Evolutionary conservation across 768 basidiomycete species (phyloP).

Genomic region (Tricholoma sp.): DNA sequence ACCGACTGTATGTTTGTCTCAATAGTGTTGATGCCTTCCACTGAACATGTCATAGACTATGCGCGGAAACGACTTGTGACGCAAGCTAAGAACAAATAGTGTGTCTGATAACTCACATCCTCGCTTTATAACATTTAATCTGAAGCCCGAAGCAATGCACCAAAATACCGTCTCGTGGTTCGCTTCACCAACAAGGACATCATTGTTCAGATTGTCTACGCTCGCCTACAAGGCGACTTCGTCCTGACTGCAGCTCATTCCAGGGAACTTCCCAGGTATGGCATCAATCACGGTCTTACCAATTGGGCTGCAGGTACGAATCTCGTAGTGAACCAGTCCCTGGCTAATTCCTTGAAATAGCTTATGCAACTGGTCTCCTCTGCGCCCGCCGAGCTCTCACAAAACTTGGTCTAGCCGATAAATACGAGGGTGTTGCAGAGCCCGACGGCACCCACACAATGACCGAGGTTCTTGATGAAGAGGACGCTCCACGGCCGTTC

Average conservation of each 20-base stretch:
- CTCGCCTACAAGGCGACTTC: conserved; percentile 96
- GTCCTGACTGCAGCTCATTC: conserved; percentile 86
- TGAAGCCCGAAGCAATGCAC: conserved; percentile 58
- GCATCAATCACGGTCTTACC: conserved; percentile 96
- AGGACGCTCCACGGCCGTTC: conserved; percentile 97
- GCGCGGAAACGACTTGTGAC: conserved; percentile 95
- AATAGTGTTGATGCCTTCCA: conserved; percentile 5
- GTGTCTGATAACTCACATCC: conserved; percentile 18
- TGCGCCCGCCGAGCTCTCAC: conserved; percentile 90
- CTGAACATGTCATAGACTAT: conserved; percentile 60
- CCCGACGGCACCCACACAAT: conserved; percentile 81
- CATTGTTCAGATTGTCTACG: conserved; percentile 93
- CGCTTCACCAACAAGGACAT: conserved; percentile 98
- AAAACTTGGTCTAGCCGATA: conserved; percentile 95
- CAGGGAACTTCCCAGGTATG: conserved; percentile 89
- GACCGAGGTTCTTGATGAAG: conserved; percentile 84
- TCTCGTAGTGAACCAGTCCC: background rate
- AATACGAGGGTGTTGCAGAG: conserved; percentile 92
- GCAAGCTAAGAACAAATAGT: conserved; percentile 99
- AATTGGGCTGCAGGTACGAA: conserved; percentile 93
- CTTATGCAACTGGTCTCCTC: conserved; percentile 96
- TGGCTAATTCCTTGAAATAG: conserved; percentile 30
- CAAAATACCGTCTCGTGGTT: conserved; percentile 97
- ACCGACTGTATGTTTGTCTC: conserved; percentile 76
- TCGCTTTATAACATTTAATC: background rate